Conservation (phyloP, 1,139 yeast genomes). For the Barnettozyma hawaiiensis region DNA sequence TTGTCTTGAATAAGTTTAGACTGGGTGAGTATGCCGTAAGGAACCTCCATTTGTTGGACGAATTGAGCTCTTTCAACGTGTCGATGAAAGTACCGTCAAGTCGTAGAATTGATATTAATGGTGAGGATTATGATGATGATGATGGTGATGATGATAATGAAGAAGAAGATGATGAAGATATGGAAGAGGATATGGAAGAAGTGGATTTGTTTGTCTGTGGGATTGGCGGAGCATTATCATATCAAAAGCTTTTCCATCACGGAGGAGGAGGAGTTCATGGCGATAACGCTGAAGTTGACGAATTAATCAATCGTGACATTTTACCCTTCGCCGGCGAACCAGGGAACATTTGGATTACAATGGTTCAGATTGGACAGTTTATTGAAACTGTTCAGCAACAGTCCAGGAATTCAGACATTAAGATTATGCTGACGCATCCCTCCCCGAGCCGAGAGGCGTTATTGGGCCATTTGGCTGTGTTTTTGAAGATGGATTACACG, state of each 20-base stretch:
- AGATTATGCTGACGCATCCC: slow-evolving; percentile 62
- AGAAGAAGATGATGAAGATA: neutral
- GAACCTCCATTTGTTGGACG: slow-evolving; percentile 60
- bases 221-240: slow-evolving; percentile 64
- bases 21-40: slow-evolving; percentile 47
- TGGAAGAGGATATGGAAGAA: slow-evolving; percentile 25
- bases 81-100: slow-evolving; percentile 2
- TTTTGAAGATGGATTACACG: slow-evolving; percentile 67
- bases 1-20: slow-evolving; percentile 56
- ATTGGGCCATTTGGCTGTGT: slow-evolving; percentile 60
- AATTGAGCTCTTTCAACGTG: slow-evolving; percentile 40
- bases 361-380: slow-evolving; percentile 64
- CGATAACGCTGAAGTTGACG: slow-evolving; percentile 13
- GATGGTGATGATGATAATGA: neutral
- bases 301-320: slow-evolving; percentile 15
- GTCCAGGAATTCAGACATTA: slow-evolving; percentile 42
- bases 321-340: slow-evolving; percentile 57
- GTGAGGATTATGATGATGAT: slow-evolving; percentile 22
- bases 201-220: slow-evolving; percentile 56
- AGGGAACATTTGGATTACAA: slow-evolving; percentile 72
- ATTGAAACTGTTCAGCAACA: slow-evolving; percentile 41
- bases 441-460: slow-evolving; percentile 64
- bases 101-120: slow-evolving; percentile 7
- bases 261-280: slow-evolving; percentile 45
- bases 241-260: slow-evolving; percentile 66